Conservation (phyloP, 164 flowering plant genomes). For the Magnolia kwangsiensis region DNA sequence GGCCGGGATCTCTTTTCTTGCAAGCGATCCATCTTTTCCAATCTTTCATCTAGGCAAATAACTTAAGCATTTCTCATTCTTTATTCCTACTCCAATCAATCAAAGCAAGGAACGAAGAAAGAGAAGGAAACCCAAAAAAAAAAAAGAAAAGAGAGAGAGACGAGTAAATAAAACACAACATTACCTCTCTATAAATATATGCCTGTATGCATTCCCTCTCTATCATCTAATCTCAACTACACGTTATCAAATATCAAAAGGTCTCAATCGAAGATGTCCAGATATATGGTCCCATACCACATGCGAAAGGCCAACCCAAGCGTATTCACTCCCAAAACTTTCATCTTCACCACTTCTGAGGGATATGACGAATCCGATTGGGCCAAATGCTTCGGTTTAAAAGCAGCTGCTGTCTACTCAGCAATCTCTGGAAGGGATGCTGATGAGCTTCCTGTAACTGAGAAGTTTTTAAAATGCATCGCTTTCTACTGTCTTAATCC, state of each 20-base stretch:
- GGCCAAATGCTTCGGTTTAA: neutral
- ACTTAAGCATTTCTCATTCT: no score
- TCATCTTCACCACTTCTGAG: neutral
- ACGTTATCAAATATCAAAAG: no score
- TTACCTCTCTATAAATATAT: neutral
- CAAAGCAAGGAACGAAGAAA: no score
- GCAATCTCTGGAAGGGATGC: neutral
- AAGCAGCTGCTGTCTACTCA: conserved; percentile 7
- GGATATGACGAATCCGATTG: neutral
- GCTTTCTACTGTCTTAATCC: neutral
- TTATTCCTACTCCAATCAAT: no score
- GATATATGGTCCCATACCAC: neutral
- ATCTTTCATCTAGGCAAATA: no score
- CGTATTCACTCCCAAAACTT: neutral
- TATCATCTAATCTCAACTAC: no score
- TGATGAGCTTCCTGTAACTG: neutral
- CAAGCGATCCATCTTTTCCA: no score
- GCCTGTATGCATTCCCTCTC: neutral
- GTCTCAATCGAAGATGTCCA: no score
- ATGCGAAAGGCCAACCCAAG: neutral
- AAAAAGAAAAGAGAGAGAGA: no score
- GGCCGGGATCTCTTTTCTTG: no score
- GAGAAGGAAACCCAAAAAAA: neutral
- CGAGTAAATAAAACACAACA: no score
- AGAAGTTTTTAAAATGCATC: neutral